Base-by-base conservation (phyloP, 768 basidiomycete species). In the Serendipita sp. region DNA sequence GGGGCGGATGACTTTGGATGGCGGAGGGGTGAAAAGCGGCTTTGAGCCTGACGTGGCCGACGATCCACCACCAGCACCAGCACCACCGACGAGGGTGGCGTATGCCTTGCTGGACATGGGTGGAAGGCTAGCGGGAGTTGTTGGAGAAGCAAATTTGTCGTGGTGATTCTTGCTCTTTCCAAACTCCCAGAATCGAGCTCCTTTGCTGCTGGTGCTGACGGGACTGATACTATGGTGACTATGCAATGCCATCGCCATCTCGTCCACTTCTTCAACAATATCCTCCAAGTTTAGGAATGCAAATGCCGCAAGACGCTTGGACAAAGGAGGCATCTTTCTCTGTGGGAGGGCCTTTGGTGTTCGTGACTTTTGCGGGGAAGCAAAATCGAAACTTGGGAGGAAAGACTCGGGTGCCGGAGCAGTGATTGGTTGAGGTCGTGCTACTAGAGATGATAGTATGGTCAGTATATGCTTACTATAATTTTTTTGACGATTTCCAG, bases 361-460 rank as follows among this genome's bases (percentile, higher is more conserved):
- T n/a, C 36, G 28, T 23, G 56, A 4, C 28, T 60, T 60, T 28
- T 8, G 28, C 56, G 56, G 36, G 16, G 56, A 32, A n/a, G 28
- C 56, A 60, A 60, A 60, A 36, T 60, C 56, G 34, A 60, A 60
- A 36, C 30, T 34, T 23, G 56, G 56, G 16, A 60, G 35, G 35
- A 60, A 60, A 10, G 56, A 60, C 34, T 60, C 56, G 23, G 56
- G 56, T 23, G 56, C 56, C 2, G 56, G 56, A 60, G 56, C 56
- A 30, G 56, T 60, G 34, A 60, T 60, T n/a, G 56, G 56, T 60
- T 60, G 56, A 30, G 56, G 56, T 5, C 56, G 56, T 60, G 56
- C 56, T 60, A 38, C 32, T 18, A 52, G 48, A 18, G 13, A 41
- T 41, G 1, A 41, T 23, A 2, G 5, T 13, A 1, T 41, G 41